phyloP scores from a whole-genome alignment of 192 early-diverging fungal species.

The Chytriomyces hyalinus region DNA sequence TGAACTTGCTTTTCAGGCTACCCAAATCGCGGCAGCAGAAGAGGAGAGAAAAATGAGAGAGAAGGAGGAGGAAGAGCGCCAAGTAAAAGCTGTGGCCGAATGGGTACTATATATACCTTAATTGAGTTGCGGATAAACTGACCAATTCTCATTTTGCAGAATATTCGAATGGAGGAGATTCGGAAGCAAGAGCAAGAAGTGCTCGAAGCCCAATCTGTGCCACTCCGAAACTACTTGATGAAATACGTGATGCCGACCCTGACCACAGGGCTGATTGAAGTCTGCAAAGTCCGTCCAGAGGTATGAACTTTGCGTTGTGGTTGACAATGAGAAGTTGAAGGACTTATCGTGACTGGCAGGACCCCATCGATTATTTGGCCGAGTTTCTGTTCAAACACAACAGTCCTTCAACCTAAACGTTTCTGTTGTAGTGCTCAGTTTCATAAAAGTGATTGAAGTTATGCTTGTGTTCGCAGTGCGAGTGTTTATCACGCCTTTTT shows the following conservation, averaged over 20 bases:
- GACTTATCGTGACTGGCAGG: constrained; percentile 26
- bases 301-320: constrained; percentile 25
- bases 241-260: constrained; percentile 68
- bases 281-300: constrained; percentile 67
- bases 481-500: too few relatives aligned
- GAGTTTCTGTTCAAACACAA: constrained; percentile 61
- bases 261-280: constrained; percentile 67
- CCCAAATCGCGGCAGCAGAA: constrained; percentile 49
- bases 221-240: constrained; percentile 66
- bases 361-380: constrained; percentile 65
- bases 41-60: constrained; percentile 55
- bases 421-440: too few relatives aligned
- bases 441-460: too few relatives aligned
- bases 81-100: constrained; percentile 61
- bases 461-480: too few relatives aligned
- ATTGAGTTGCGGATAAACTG: background rate
- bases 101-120: constrained; percentile 48
- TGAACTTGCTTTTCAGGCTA: constrained; percentile 41
- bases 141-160: constrained; percentile 32
- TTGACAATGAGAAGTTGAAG: background rate
- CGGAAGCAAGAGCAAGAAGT: constrained; percentile 69
- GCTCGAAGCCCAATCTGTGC: constrained; percentile 64
- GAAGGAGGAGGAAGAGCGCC: constrained; percentile 61
- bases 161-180: constrained; percentile 62
- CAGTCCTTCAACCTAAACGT: background rate